Evolutionary conservation across 2,329 filamentous ascomycete species (phyloP).

Genomic region (Fusarium xylarioides): DNA sequence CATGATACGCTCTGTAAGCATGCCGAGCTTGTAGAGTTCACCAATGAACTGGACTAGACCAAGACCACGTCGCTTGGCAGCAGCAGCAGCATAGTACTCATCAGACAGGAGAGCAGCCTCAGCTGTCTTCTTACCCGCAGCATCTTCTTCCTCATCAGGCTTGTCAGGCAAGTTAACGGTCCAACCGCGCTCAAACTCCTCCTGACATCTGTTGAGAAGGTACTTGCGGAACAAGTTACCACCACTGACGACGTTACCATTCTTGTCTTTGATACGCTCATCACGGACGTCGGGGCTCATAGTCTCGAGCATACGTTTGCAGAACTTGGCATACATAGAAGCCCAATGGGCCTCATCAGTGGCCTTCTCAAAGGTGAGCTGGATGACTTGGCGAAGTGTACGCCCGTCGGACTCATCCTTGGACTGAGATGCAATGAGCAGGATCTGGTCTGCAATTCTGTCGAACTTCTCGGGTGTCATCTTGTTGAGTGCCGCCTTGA

Average conservation of each 20-base stretch:
- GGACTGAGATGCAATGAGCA: slow-evolving; percentile 91
- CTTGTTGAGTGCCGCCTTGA: slow-evolving; percentile 98
- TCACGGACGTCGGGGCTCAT: slow-evolving; percentile 97
- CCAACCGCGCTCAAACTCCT: slow-evolving; percentile 99
- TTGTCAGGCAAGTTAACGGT: slow-evolving; percentile 81
- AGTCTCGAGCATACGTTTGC: slow-evolving; percentile 92
- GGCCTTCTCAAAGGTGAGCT: slow-evolving; percentile 98
- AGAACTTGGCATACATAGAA: slow-evolving; percentile 98
- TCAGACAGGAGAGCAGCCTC: slow-evolving; percentile 90
- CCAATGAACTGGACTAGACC: slow-evolving; percentile 99
- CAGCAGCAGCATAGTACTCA: slow-evolving; percentile 93
- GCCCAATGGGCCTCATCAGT: slow-evolving; percentile 99
- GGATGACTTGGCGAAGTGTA: slow-evolving; percentile 95
- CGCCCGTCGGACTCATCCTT: slow-evolving; percentile 95
- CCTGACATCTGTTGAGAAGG: slow-evolving; percentile 96
- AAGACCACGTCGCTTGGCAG: slow-evolving; percentile 94
- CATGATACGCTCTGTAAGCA: slow-evolving; percentile 99
- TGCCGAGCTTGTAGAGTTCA: slow-evolving; percentile 97
- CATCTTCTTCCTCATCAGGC: slow-evolving; percentile 69
- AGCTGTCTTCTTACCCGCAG: slow-evolving; percentile 61
- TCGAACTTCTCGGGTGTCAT: slow-evolving; percentile 99
- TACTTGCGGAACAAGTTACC: slow-evolving; percentile 98
- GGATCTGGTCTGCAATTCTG: slow-evolving; percentile 91
- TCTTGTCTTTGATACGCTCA: slow-evolving; percentile 92
- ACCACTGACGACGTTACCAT: slow-evolving; percentile 86